Evolutionary conservation across 805 yeast species (phyloP), one percentile per base, ranked within the genome.

Genomic region (Metschnikowia henanensis): DNA sequence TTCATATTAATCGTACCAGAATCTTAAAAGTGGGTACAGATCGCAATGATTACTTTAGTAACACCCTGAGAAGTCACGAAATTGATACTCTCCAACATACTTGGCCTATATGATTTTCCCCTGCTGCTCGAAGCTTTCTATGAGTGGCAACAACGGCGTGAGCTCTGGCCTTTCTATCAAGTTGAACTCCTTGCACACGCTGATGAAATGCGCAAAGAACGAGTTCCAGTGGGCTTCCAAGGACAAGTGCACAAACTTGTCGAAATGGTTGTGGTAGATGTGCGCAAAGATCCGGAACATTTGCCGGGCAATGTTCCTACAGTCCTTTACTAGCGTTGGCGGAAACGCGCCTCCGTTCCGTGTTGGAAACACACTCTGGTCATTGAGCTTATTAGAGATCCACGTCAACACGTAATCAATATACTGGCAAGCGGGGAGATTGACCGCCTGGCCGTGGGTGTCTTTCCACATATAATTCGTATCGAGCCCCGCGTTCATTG

Each of bases 221-320:
- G 98, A 91, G 64, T 94, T 94, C 96, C 96, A 94, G 62, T 94
- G 98, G 0, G 98, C 97, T 62, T 94, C 99, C 47, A 94, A 65
- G 2, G 95, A 84, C 46, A 94, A 67, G 62, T 94, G 97, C n/a
- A 92, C 81, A 19, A 92, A 78, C 60, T 85, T 89, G 53, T 92
- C 99, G 65, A 90, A 94, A 63, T 94, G 99, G 62, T 90, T 89
- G 66, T 89, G 87, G 62, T 91, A 94, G 30, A 94, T 82, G 60
- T 91, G 96, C 4, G 99, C 99, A 68, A 92, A 91, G 13, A 94
- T 87, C 53, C 98, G 77, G 60, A 94, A 90, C 89, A 94, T 86
- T 61, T 94, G 98, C 50, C 90, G 75, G 60, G 84, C 83, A 17
- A 94, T 91, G 60, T 90, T 87, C 57, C 86, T 90, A 37, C 94